A percentile compares a stretch with the other conserved stretches of the same genome.
These are phyloP conservation scores for Agarophyton chilense DNA, from an alignment of 23 red algal genomes.

Conservation along the genomic window DNA sequence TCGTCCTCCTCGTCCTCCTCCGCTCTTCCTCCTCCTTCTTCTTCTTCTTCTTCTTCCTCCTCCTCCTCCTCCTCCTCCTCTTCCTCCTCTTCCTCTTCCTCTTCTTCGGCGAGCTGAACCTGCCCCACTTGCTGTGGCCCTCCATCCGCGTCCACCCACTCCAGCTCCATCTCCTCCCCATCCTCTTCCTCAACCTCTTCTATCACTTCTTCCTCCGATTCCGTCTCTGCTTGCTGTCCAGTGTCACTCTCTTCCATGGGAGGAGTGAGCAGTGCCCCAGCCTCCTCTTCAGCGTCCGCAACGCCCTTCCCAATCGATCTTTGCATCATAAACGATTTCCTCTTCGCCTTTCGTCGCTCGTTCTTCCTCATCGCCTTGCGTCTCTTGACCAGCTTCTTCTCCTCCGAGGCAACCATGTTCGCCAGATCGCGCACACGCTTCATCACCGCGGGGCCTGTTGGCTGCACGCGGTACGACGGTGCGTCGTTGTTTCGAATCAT, in stretches of 20 bases:
- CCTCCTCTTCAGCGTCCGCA: too few relatives aligned
- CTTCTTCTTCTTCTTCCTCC: too few relatives aligned
- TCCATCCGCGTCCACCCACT: neutral
- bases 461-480: slow-evolving; percentile 32
- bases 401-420: slow-evolving; percentile 48
- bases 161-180: neutral
- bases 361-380: slow-evolving; percentile 21
- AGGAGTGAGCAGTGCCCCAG: neutral
- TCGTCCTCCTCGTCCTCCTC: too few relatives aligned
- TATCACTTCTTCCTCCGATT: neutral
- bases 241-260: neutral
- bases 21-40: too few relatives aligned
- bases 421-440: slow-evolving; percentile 72
- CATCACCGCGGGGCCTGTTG: slow-evolving; percentile 62
- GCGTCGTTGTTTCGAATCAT: slow-evolving; percentile 31
- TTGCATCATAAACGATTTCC: neutral
- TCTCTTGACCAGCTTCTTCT: slow-evolving; percentile 29
- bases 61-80: too few relatives aligned
- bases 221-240: neutral
- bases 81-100: too few relatives aligned
- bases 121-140: neutral
- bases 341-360: neutral
- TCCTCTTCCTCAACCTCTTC: slow-evolving; percentile 18
- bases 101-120: neutral
- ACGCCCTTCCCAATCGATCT: neutral